Percentiles rank a stretch among this genome's conserved stretches.
Evolutionary conservation across 2,329 filamentous ascomycete genomes (phyloP).

Genomic region (Setomelanomma holmii): DNA sequence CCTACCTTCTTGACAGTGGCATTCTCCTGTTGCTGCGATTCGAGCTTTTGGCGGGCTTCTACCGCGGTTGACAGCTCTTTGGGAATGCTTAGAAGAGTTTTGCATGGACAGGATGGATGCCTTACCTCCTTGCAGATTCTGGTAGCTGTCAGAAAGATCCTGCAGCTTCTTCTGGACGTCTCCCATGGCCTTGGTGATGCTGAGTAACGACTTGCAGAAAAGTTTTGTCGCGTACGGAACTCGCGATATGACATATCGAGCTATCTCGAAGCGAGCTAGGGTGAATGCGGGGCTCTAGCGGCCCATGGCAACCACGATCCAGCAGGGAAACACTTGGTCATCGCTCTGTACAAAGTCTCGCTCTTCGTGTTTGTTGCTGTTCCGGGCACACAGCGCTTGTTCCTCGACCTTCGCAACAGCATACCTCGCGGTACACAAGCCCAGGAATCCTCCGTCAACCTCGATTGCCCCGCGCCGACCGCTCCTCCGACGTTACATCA

Average conservation of each 20-base stretch:
- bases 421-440: not conserved
- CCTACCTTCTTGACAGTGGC: slow-evolving; percentile 79
- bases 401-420: not conserved
- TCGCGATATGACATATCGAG: slow-evolving; percentile 31
- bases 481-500: slow-evolving; percentile 16
- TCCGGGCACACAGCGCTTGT: slow-evolving; percentile 1
- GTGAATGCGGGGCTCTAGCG: slow-evolving; percentile 24
- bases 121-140: slow-evolving; percentile 82
- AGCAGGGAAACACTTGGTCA: slow-evolving; percentile 5
- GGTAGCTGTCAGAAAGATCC: slow-evolving; percentile 83
- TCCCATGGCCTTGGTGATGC: slow-evolving; percentile 40
- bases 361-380: slow-evolving; percentile 9
- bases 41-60: slow-evolving; percentile 84
- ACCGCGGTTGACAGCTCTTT: slow-evolving; percentile 81
- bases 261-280: slow-evolving; percentile 33
- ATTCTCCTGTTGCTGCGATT: slow-evolving; percentile 95
- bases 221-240: slow-evolving; percentile 19
- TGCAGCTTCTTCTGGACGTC: slow-evolving; percentile 81
- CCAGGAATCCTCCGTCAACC: not conserved
- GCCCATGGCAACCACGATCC: slow-evolving; percentile 20
- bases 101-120: not conserved
- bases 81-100: slow-evolving; percentile 19
- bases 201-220: slow-evolving; percentile 31
- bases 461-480: slow-evolving; percentile 19
- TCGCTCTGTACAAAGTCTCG: not conserved